These are phyloP conservation scores for Naganishia antarctica DNA, from an alignment of 768 basidiomycete genomes.

Conservation along the genomic window DNA sequence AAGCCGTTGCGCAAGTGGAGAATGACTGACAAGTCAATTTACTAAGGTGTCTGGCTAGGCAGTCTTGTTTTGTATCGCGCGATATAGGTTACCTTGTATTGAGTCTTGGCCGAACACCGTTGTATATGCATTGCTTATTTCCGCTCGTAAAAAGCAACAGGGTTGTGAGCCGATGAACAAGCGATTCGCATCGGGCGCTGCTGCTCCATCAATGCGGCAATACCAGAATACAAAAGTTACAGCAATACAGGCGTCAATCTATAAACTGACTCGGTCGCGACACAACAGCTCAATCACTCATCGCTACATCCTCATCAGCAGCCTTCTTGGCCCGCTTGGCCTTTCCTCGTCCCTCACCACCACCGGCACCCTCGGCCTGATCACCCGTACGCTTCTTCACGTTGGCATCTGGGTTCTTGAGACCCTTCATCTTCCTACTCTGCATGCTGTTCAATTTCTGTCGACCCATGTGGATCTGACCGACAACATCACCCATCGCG, in stretches of 20 bases:
- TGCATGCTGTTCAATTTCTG: slow-evolving; percentile 84
- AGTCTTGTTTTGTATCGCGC: background rate
- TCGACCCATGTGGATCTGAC: slow-evolving; percentile 77
- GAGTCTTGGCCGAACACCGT: too few species aligned
- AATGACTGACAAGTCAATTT: slow-evolving; percentile 14
- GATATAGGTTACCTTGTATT: background rate
- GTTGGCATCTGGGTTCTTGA: slow-evolving; percentile 54
- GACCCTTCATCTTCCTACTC: slow-evolving; percentile 92
- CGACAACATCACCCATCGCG: slow-evolving; percentile 94
- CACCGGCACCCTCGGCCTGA: background rate
- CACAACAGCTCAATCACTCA: background rate
- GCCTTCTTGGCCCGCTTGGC: slow-evolving; percentile 21
- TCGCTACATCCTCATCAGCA: slow-evolving; percentile 1
- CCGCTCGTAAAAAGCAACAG: too few species aligned
- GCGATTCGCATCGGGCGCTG: too few species aligned
- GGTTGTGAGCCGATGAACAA: too few species aligned
- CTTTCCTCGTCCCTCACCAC: slow-evolving; percentile 15
- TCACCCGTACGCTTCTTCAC: background rate
- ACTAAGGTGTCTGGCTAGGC: background rate
- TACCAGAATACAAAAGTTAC: slow-evolving; percentile 17
- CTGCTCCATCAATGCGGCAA: too few species aligned
- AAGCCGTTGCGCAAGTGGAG: slow-evolving; percentile 45
- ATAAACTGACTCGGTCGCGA: background rate
- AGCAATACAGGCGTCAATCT: slow-evolving; percentile 2
- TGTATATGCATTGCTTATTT: background rate